Evolutionary conservation across 768 basidiomycete genomes (phyloP).

Genomic region (Phanerodontia chrysosporium): DNA sequence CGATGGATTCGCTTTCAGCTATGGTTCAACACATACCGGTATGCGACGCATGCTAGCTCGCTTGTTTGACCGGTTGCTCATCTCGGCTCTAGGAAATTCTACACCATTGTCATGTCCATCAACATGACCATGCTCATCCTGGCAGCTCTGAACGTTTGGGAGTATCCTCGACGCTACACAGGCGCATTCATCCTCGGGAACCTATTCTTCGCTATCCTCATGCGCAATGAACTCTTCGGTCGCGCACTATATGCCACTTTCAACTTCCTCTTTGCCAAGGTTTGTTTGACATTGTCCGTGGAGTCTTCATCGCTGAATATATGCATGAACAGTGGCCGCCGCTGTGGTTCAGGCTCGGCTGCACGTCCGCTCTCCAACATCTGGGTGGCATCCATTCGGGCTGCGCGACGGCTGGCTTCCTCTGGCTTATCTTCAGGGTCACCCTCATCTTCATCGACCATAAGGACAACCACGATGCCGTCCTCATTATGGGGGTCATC

Average conservation of each 20-base stretch:
- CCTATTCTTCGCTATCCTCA: constrained; percentile 35
- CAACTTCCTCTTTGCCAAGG: constrained; percentile 36
- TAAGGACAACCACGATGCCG: constrained; percentile 30
- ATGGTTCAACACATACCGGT: constrained; percentile 38
- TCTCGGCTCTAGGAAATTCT: constrained; percentile 29
- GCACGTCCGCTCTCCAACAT: constrained; percentile 36
- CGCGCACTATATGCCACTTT: constrained; percentile 33
- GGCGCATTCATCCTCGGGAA: constrained; percentile 39
- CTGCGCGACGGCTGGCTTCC: constrained; percentile 34
- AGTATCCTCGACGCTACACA: constrained; percentile 32
- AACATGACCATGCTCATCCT: constrained; percentile 31
- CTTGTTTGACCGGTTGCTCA: not conserved
- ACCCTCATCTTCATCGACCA: constrained; percentile 34
- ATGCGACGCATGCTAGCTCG: constrained; percentile 1
- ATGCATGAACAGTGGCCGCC: constrained; percentile 34
- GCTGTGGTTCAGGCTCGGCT: constrained; percentile 34
- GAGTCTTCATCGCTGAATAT: not conserved
- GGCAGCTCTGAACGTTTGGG: constrained; percentile 28
- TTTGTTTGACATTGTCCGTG: constrained; percentile 5
- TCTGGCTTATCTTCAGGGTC: constrained; percentile 34
- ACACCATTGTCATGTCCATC: constrained; percentile 27
- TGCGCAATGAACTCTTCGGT: constrained; percentile 40
- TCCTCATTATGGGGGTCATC: constrained; percentile 35
- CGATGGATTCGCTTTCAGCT: constrained; percentile 28
- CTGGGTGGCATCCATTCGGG: constrained; percentile 43